Base-by-base conservation (phyloP, 2,329 filamentous ascomycete genomes). In the Aspergillus vadensis region DNA sequence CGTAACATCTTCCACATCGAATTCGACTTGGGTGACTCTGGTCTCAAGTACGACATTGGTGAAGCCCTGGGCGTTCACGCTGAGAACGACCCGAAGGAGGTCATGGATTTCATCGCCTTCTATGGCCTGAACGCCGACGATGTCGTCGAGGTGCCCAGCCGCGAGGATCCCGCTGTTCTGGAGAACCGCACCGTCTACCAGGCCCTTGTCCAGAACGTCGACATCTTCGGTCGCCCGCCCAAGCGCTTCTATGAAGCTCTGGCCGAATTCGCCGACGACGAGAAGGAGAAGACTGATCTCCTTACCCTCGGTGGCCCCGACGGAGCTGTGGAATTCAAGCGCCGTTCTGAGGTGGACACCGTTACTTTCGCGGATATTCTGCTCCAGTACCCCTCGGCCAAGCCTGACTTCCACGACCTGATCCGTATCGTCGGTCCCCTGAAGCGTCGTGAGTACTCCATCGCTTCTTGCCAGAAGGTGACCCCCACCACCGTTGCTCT, bases 1-100 rank as follows among this genome's bases (percentile, higher is more conserved):
- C 92, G 95, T 69, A 97, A 99, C 84, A 98, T 99, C 78, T 99
- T 99, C 89, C 95, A 99, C 81, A 98, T 99, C 64, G 95, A 99
- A 79, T 99, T 99, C 72, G 95, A 98, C 73, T 86, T 99, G 23
- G 94, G 94, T 62, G 80, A 89, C 71, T 96, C 94, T 36, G 94
- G 93, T 41, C 87, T 99, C 65, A 97, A 87, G 44, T 99, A 99
- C 80, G 91, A 96, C 74, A 98, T 99, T 71, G 95, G 95, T 59
- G 95, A 99, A 81, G 95, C 95, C 50, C 88, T 99, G 17, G 95
- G 95, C 66, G 93, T 99, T 64, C 95, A 99, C 76, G 91, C 92
- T 6, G 91, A 98, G 79, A 99, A 99, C 77, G 89, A 98, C 75
- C 84, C 88, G 50, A 80, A 82, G 49, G 85, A 95, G 63, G 89